Evolutionary conservation across 2,329 filamentous ascomycete genomes (phyloP), one percentile per base, ranked within the genome.

Genomic region (Penicillium sp.): DNA sequence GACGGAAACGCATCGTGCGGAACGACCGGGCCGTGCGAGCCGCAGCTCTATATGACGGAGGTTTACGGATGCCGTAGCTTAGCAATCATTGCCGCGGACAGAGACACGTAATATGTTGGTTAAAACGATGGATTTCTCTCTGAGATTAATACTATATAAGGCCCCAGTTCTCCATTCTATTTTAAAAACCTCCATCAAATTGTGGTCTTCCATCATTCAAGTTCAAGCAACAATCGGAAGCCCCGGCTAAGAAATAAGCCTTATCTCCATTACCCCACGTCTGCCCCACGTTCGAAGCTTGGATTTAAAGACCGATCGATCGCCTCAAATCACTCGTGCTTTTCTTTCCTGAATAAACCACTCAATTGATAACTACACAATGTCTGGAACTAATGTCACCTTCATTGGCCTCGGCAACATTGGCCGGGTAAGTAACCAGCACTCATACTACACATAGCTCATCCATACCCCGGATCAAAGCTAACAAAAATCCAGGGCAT

Each of bases 351-450:
- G 13, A 14, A 13, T 24, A 46, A 49, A 19, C 6, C 1, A 13
- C 42, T 14, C 45, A 31, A 53, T 49, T 29, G 7, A 42, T 43
- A 33, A 24, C 29, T 19, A 19, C 11, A 37, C 26, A 29, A 73
- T 72, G 70, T 61, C 69, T 26, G 69, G 66, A 54, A 63, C 65
- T 62, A 85, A 83, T 74, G 69, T 95, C 51, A 82, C 91, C 66
- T 96, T 87, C 86, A 86, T 96, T 54, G 91, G 92, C 56, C 82
- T 96, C 50, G 91, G 91, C 52, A 96, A 96, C 73, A 96, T 96
- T 86, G 92, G 90, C 64, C 83, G 87, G 70, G 90, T 89, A 78
- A 78, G 84, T 76, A 29, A 42, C 7, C n/a, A 46, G n/a, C 35
- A 33, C 14, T 7, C 8, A 11, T 29, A 9, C 29, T 33, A 14